Evolutionary conservation across 768 basidiomycete species (phyloP).

Genomic region (Phlebiopsis flavidoalba): DNA sequence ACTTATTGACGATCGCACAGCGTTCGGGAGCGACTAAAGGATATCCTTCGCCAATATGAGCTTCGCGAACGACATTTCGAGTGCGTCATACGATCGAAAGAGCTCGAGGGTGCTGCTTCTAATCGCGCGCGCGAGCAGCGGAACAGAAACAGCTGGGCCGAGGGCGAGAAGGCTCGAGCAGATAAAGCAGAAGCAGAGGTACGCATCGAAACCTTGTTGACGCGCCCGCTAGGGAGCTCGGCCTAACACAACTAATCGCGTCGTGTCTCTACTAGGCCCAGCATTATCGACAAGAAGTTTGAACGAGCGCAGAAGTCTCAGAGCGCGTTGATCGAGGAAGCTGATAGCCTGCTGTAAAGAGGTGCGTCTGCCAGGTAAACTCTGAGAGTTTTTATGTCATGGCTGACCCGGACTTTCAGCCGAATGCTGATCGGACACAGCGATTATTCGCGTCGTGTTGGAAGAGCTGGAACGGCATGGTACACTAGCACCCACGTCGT

Average conservation of each 20-base stretch:
- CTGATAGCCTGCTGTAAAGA: constrained; percentile 84
- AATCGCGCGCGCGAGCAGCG: constrained; percentile 80
- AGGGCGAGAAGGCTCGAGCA: constrained; percentile 64
- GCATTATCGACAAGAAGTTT: constrained; percentile 67
- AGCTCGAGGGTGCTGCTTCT: constrained; percentile 84
- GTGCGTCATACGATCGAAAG: constrained; percentile 88
- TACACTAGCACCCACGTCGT: constrained; percentile 23
- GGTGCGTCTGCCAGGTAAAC: constrained; percentile 37
- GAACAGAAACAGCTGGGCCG: constrained; percentile 82
- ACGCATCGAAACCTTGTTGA: constrained; percentile 16
- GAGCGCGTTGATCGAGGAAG: constrained; percentile 76
- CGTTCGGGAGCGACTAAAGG: constrained; percentile 81
- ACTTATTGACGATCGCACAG: constrained; percentile 32
- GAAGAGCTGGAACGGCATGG: constrained; percentile 79
- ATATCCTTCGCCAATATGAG: constrained; percentile 83
- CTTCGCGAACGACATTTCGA: constrained; percentile 90
- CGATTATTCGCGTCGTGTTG: constrained; percentile 72
- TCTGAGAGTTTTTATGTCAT: background rate
- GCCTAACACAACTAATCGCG: background rate
- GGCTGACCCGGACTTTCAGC: constrained; percentile 35
- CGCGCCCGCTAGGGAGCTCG: no score
- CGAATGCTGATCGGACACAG: constrained; percentile 79
- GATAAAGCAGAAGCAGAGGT: constrained; percentile 76
- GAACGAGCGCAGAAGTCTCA: constrained; percentile 79
- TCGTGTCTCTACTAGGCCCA: constrained; percentile 40